Evolutionary conservation across 768 basidiomycete species (phyloP), one percentile per base, ranked within the genome.

Genomic region (Cubamyces sp.): DNA sequence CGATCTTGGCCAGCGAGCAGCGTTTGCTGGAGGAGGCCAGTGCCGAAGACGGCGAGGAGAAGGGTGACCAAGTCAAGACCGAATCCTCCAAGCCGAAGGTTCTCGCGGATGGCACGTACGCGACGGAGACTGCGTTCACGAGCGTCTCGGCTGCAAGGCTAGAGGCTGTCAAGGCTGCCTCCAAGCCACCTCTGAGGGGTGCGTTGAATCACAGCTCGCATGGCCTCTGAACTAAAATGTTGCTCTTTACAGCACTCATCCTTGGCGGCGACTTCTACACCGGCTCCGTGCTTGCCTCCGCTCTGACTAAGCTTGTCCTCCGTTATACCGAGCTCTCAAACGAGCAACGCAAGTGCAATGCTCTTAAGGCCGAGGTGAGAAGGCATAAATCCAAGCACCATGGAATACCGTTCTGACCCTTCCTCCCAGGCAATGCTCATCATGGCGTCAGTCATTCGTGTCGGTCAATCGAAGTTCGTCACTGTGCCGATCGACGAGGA

Each of bases 251-350:
- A 88, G 94, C 93, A 4, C 77, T 98, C 48, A 85, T 99, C 47
- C 83, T 98, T 43, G 92, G 91, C 18, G 97, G 97, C 19, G 97
- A 99, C 76, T 99, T 96, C 79, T 99, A 94, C 78, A 98, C 97
- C 3, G 94, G 92, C 16, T 79, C 93, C 16, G 93, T 96, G 8
- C 82, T 99, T n/a, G 88, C 95, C 9, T 83, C 90, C 39, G 87
- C 95, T 3, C 76, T 99, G 62, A 92, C 94, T 54, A 99, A 99
- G 75, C 82, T 98, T 28, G 87, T 96, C 11, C 81, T 99, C 41
- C 84, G 96, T 18, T 92, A 79, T 66, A 74, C 80, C 7, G 80
- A 84, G 57, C 67, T 87, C 54, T 70, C 72, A 14, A 73, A 73
- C n/a, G 85, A 89, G 64, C 73, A 77, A 47, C 78, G 81, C 28